Percentiles rank a stretch among this genome's conserved stretches.
Evolutionary conservation across 805 yeast genomes (phyloP).

Genomic region (Starmerella vaccinii): DNA sequence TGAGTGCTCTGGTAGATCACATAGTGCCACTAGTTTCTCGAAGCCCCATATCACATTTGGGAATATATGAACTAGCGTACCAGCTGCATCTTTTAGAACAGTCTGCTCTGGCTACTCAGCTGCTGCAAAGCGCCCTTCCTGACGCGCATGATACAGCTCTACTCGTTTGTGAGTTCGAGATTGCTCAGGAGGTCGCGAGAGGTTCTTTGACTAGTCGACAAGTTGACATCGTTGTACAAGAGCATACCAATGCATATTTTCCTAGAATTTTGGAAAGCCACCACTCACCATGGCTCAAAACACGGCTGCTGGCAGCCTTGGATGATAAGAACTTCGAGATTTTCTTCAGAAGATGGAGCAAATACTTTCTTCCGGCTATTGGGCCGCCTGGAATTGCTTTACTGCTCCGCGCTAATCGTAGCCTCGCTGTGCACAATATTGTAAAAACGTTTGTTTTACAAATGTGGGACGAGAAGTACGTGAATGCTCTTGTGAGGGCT

Average conservation of each 20-base stretch:
- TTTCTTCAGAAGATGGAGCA: conserved; percentile 11
- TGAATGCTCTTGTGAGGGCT: background rate
- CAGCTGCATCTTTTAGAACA: conserved; percentile 16
- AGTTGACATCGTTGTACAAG: background rate
- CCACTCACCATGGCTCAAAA: conserved; percentile 17
- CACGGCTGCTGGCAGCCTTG: conserved; percentile 13
- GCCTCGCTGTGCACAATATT: background rate
- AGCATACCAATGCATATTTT: background rate
- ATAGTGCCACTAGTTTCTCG: conserved; percentile 13
- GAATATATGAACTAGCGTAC: conserved; percentile 16
- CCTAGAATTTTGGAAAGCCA: background rate
- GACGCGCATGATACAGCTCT: background rate
- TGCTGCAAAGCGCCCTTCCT: conserved; percentile 11
- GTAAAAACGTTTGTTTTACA: background rate
- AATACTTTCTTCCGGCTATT: background rate
- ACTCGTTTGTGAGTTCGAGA: background rate
- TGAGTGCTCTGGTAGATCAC: conserved; percentile 16
- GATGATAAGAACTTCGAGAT: conserved; percentile 1
- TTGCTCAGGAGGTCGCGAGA: background rate
- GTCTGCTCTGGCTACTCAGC: conserved; percentile 20
- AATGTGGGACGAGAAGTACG: background rate
- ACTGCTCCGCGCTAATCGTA: background rate
- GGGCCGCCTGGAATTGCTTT: background rate
- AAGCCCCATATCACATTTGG: conserved; percentile 13
- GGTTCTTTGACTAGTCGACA: background rate